phyloP scores from a whole-genome alignment of 73 alveolate species.

The Blepharisma japonicum region DNA sequence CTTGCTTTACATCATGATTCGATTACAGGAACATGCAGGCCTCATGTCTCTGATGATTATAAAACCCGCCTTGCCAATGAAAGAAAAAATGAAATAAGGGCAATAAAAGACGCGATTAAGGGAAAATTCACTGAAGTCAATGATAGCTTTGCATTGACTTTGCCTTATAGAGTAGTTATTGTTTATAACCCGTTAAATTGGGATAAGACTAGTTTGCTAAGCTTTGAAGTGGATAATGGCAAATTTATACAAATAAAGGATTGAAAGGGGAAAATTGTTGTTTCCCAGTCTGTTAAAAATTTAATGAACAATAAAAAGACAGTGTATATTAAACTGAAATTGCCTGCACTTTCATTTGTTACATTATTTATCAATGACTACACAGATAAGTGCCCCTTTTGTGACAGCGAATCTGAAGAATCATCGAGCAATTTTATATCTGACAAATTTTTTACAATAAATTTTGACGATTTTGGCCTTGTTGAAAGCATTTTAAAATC shows the following conservation, averaged over 20 bases:
- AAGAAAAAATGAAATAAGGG: neutral
- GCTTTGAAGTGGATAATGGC: neutral
- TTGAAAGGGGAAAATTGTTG: neutral
- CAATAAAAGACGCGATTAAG: neutral
- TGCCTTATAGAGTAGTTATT: neutral
- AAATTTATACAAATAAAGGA: neutral
- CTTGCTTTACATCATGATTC: slow-evolving; percentile 6
- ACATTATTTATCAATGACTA: slow-evolving; percentile 1
- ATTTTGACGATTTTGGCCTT: too few relatives aligned
- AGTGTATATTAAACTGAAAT: neutral
- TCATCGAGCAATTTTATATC: neutral
- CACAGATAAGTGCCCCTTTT: neutral
- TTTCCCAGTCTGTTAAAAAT: neutral
- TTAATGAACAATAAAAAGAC: neutral
- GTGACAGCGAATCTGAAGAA: neutral
- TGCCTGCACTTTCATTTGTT: neutral
- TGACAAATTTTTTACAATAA: neutral
- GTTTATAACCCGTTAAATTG: slow-evolving; percentile 12
- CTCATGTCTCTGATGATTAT: neutral
- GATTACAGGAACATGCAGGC: neutral
- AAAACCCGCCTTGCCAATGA: neutral
- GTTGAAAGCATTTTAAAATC: too few relatives aligned
- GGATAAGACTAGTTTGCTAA: neutral
- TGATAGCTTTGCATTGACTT: neutral
- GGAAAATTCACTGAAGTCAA: neutral